These are phyloP conservation scores for Dothistroma pini DNA, from an alignment of 2,329 filamentous ascomycete genomes.

Conservation along the genomic window DNA sequence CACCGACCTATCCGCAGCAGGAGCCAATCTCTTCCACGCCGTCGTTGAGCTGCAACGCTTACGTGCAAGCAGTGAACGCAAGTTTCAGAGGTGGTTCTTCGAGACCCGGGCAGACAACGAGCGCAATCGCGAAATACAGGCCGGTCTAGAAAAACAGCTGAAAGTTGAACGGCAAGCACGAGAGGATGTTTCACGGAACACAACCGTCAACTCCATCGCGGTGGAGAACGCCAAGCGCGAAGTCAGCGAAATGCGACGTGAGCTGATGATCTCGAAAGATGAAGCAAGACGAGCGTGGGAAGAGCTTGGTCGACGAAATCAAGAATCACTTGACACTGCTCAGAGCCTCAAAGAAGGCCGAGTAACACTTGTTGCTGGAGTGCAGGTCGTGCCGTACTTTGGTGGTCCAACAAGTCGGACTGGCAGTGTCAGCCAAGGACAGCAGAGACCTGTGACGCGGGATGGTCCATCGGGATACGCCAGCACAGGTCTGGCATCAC, in stretches of 20 bases:
- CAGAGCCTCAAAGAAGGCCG: constrained; percentile 81
- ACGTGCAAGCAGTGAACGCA: constrained; percentile 90
- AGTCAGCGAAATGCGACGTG: constrained; percentile 85
- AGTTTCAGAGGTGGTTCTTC: constrained; percentile 98
- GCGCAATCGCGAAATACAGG: constrained; percentile 75
- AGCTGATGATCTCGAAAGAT: constrained; percentile 91
- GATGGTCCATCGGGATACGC: constrained; percentile 35
- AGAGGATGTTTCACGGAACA: constrained; percentile 56
- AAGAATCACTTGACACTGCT: constrained; percentile 85
- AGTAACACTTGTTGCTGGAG: constrained; percentile 84
- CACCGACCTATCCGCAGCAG: constrained; percentile 93
- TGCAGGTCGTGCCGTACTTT: constrained; percentile 76
- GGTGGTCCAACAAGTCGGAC: constrained; percentile 29
- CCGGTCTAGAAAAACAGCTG: constrained; percentile 72
- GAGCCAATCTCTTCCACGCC: constrained; percentile 94
- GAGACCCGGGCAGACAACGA: constrained; percentile 89
- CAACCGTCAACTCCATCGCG: constrained; percentile 27
- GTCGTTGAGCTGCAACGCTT: constrained; percentile 93
- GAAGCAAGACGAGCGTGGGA: constrained; percentile 96
- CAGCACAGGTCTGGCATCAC: constrained; percentile 17
- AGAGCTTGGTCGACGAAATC: constrained; percentile 86
- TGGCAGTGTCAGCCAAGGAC: constrained; percentile 42
- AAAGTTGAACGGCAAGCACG: constrained; percentile 68
- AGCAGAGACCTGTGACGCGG: constrained; percentile 35
- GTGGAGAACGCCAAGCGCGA: constrained; percentile 31